Evolutionary conservation across 1,284 basidiomycete genomes (phyloP).

Genomic region (Meira nashicola): DNA sequence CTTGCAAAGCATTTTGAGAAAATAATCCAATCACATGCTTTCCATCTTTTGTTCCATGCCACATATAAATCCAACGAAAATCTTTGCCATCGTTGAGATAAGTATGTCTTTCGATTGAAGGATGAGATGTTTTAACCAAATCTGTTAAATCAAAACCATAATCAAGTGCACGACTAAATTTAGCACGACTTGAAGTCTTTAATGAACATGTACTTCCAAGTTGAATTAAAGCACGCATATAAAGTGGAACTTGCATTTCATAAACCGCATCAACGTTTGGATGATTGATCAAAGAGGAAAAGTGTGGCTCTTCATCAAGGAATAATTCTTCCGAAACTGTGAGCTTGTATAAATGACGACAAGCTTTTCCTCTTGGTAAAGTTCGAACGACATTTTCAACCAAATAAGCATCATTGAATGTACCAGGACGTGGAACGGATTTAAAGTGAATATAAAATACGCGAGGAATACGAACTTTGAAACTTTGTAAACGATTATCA

Average conservation of each 20-base stretch:
- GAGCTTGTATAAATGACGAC: slow-evolving; percentile 76
- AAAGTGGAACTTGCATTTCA: slow-evolving; percentile 84
- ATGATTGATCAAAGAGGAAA: slow-evolving; percentile 85
- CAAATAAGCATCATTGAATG: slow-evolving; percentile 67
- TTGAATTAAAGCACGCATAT: slow-evolving; percentile 74
- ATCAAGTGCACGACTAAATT: slow-evolving; percentile 77
- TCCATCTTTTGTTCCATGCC: slow-evolving; percentile 71
- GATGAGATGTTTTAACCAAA: slow-evolving; percentile 62
- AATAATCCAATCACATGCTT: slow-evolving; percentile 91
- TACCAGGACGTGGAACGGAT: slow-evolving; percentile 60
- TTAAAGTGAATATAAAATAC: slow-evolving; percentile 91
- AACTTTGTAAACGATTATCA: slow-evolving; percentile 70
- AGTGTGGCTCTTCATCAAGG: slow-evolving; percentile 79
- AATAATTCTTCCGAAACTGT: slow-evolving; percentile 78
- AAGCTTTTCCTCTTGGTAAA: slow-evolving; percentile 73
- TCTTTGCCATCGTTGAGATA: slow-evolving; percentile 73
- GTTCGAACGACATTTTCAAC: slow-evolving; percentile 71
- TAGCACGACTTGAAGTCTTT: slow-evolving; percentile 63
- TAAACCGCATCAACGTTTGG: slow-evolving; percentile 93
- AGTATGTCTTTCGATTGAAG: slow-evolving; percentile 58
- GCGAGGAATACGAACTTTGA: slow-evolving; percentile 78
- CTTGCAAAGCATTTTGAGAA: slow-evolving; percentile 58
- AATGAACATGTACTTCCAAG: slow-evolving; percentile 77
- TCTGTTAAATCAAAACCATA: slow-evolving; percentile 80
- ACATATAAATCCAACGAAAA: slow-evolving; percentile 85